These are phyloP conservation scores for Inosperma sp. DNA, from an alignment of 768 basidiomycete genomes.

Conservation along the genomic window DNA sequence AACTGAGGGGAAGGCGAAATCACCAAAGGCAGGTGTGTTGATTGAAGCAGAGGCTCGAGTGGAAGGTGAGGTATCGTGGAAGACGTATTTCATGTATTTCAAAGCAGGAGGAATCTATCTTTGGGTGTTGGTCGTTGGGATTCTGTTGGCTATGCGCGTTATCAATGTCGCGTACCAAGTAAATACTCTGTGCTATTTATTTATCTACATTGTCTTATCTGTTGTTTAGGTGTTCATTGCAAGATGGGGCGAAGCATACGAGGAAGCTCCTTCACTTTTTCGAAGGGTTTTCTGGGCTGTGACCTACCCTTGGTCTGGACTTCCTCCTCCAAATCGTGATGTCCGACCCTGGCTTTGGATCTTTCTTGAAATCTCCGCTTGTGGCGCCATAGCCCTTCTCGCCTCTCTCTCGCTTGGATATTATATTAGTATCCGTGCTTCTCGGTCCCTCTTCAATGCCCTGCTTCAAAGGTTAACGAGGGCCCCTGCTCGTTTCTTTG, in stretches of 20 bases:
- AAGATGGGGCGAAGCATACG: conserved; percentile 65
- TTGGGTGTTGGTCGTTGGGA: conserved; percentile 49
- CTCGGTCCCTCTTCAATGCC: conserved; percentile 52
- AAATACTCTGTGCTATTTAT: conserved; percentile 8
- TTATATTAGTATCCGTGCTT: conserved; percentile 64
- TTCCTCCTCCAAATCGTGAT: conserved; percentile 56
- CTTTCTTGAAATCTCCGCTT: conserved; percentile 58
- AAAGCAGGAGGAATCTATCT: conserved; percentile 52
- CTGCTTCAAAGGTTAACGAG: conserved; percentile 53
- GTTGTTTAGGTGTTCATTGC: conserved; percentile 55
- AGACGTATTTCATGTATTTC: conserved; percentile 61
- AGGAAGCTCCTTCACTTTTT: conserved; percentile 15
- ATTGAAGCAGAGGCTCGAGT: conserved; percentile 60
- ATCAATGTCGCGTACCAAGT: conserved; percentile 60
- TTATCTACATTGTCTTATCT: conserved; percentile 1
- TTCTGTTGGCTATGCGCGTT: conserved; percentile 51
- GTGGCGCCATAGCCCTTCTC: conserved; percentile 50
- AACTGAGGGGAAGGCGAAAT: conserved; percentile 8
- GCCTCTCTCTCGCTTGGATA: conserved; percentile 59
- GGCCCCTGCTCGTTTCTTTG: conserved; percentile 68
- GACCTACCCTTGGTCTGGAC: conserved; percentile 37
- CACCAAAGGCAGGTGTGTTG: conserved; percentile 41
- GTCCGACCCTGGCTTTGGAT: conserved; percentile 65
- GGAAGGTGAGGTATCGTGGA: conserved; percentile 57
- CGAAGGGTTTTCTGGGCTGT: conserved; percentile 16